phyloP scores from a whole-genome alignment of 768 basidiomycete species.

The Lactifluus hygrophoroides region DNA sequence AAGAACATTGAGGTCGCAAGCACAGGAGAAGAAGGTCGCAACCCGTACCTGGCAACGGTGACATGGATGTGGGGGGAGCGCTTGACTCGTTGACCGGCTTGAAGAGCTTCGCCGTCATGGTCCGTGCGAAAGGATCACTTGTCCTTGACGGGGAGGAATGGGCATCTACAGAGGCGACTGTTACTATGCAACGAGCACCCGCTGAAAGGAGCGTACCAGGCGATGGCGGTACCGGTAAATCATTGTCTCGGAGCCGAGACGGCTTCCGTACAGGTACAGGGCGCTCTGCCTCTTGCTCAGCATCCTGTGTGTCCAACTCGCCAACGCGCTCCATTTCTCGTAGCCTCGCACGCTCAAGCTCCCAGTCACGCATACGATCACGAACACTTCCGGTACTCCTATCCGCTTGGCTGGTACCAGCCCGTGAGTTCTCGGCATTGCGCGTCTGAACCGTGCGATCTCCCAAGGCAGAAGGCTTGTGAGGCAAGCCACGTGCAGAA shows the following conservation, averaged over 20 bases:
- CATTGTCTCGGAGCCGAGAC: constrained; percentile 6
- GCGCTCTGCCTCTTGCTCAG: constrained; percentile 4
- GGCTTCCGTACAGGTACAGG: constrained; percentile 3
- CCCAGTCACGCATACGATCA: constrained; percentile 69
- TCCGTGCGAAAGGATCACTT: background rate
- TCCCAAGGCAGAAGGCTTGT: constrained; percentile 22
- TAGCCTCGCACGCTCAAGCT: constrained; percentile 58
- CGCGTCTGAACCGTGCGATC: constrained; percentile 9
- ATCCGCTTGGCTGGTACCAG: constrained; percentile 18
- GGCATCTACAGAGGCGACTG: background rate
- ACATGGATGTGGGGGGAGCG: background rate
- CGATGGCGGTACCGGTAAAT: constrained; percentile 22
- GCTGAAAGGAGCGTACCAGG: constrained; percentile 14
- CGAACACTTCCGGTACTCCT: constrained; percentile 29
- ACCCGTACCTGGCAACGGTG: background rate
- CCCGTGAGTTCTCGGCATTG: constrained; percentile 23
- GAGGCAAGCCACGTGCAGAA: constrained; percentile 13
- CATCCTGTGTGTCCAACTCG: constrained; percentile 21
- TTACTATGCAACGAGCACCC: background rate
- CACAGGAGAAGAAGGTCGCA: constrained; percentile 28
- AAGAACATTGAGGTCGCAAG: background rate
- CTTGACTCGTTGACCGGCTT: background rate
- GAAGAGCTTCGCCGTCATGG: constrained; percentile 9
- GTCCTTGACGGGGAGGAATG: background rate
- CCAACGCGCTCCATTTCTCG: constrained; percentile 56